Evolutionary conservation across 495 filamentous ascomycete genomes (phyloP).

Genomic region (Annulohypoxylon stygium): DNA sequence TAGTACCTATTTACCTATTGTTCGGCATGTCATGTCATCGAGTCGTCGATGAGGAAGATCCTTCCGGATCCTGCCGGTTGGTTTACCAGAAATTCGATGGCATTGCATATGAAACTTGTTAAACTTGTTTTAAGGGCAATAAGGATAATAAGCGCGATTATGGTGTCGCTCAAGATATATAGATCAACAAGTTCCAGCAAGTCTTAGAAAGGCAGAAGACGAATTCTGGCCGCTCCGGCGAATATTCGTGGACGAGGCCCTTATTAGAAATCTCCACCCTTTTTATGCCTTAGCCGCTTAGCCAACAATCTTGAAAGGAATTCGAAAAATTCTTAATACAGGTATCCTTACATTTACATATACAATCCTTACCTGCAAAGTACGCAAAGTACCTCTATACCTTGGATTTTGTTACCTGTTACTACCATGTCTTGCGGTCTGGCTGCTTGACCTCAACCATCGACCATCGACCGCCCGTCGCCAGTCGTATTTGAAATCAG

Average conservation of each 20-base stretch:
- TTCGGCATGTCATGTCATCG: conserved; percentile 42
- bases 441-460: background rate
- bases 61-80: conserved; percentile 43
- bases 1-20: background rate
- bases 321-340: conserved; percentile 1
- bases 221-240: conserved; percentile 40
- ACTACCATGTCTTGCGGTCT: background rate
- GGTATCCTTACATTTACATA: background rate
- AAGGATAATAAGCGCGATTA: conserved; percentile 8
- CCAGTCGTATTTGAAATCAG: conserved; percentile 39
- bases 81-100: conserved; percentile 2
- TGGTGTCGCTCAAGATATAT: conserved; percentile 39
- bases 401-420: conserved; percentile 2
- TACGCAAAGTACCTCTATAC: background rate
- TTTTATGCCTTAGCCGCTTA: conserved; percentile 17
- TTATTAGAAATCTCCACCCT: conserved; percentile 34
- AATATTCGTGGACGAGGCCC: conserved; percentile 46
- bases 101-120: conserved; percentile 40
- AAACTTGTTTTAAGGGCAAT: conserved; percentile 40
- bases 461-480: background rate
- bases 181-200: conserved; percentile 38
- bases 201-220: conserved; percentile 38
- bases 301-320: conserved; percentile 17
- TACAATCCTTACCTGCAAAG: background rate
- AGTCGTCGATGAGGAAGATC: conserved; percentile 35